Base-by-base conservation (phyloP, 306 rosid species). In the Leucaena leucocephala region DNA sequence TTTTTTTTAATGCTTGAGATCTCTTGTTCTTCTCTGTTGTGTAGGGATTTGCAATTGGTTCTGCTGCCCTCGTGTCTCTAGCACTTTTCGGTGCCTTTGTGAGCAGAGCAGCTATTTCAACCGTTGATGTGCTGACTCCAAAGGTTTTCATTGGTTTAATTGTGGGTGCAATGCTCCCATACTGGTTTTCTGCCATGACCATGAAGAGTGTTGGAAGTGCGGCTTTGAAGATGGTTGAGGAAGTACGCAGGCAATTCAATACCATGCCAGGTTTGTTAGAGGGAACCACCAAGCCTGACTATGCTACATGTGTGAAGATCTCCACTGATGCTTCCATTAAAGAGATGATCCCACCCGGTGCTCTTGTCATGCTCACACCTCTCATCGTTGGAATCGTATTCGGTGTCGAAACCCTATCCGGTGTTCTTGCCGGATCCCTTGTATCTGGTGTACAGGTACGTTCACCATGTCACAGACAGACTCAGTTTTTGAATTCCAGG, bases 151-250 rank as follows among this genome's bases (percentile, higher is more conserved):
- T 96, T 72, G 98, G 98, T 72, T 80, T 93, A 83, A 64, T 93
- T 8, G 98, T 91, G 57, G 98, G 99, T 46, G 93, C 98, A 0
- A 96, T 96, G 99, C 97, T 96, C 79, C 99, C 99, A 2, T 96
- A 93, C 81, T 96, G 99, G 98, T 96, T 96, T 86, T 96, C 98
- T 64, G 96, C 99, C 79, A 96, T 93, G 98, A 96, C 98, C 58
- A 90, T 93, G 99, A 96, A 96, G 90, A 96, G 98, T 76, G 98
- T 96, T 68, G 99, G 99, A 82, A 96, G 90, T 66, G 99, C 98
- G 44, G 99, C 99, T 34, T 84, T 96, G 1, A 90, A 91, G 90
- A 96, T 96, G 99, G 99, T 96, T 79, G 98, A 96, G 88, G 99
- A 96, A 85, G 99, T 96, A 2, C 92, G 97, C 66, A 84, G 98